phyloP scores from a whole-genome alignment of 176 grass and related monocot genomes.

The Metroxylon sagu region DNA sequence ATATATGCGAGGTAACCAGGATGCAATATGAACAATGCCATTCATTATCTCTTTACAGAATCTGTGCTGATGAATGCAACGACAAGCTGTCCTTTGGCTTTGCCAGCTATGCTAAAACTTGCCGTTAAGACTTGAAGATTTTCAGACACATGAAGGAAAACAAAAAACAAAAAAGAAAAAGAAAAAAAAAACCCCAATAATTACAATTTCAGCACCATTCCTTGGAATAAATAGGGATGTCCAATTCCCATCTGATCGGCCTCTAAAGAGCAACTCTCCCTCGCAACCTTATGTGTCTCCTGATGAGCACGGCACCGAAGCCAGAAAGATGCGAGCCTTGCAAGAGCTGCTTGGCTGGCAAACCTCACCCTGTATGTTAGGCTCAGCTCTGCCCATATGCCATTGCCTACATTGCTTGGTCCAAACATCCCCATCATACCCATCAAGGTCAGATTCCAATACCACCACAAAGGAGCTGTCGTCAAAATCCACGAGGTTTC shows the following conservation, averaged over 20 bases:
- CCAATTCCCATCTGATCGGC: constrained; percentile 34
- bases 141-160: background rate
- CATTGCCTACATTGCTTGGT: constrained; percentile 31
- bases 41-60: too few relatives aligned
- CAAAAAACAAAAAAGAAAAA: constrained; percentile 8
- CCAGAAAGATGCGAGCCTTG: constrained; percentile 64
- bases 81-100: too few relatives aligned
- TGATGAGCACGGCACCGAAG: constrained; percentile 34
- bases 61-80: too few relatives aligned
- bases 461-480: constrained; percentile 70
- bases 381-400: constrained; percentile 59
- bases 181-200: background rate
- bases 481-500: constrained; percentile 50
- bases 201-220: constrained; percentile 55
- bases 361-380: constrained; percentile 59
- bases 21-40: too few relatives aligned
- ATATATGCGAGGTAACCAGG: too few relatives aligned
- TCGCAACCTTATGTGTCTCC: constrained; percentile 26
- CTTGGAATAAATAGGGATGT: constrained; percentile 44
- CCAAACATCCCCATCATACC: constrained; percentile 35
- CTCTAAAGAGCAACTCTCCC: constrained; percentile 59
- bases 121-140: too few relatives aligned
- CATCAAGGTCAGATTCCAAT: constrained; percentile 72
- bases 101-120: too few relatives aligned
- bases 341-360: constrained; percentile 50